Percentiles rank a stretch among this genome's conserved stretches.
Conservation (phyloP, 306 rosid genomes). For the Psophocarpus tetragonolobus region DNA sequence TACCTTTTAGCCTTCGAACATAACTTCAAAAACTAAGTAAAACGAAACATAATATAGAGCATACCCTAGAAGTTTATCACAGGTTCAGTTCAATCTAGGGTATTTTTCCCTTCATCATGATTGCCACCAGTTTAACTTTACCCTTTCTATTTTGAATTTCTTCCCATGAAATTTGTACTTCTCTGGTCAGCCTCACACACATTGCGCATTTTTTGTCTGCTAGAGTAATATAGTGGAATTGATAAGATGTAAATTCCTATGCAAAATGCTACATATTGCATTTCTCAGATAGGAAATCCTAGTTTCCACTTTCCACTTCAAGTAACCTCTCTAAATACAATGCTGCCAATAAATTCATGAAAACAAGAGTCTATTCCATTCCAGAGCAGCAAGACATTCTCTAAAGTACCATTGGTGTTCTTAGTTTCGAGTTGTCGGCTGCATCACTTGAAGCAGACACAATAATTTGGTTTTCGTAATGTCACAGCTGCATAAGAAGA, state of each 20-base stretch:
- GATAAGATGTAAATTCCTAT: background rate
- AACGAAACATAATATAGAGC: background rate
- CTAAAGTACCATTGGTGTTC: background rate
- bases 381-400: background rate
- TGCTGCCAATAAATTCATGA: background rate
- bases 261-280: background rate
- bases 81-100: conserved; percentile 4
- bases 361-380: background rate
- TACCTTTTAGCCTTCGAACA: background rate
- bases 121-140: background rate
- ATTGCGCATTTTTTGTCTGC: background rate
- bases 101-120: conserved; percentile 15
- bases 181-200: background rate
- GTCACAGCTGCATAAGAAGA: conserved; percentile 1
- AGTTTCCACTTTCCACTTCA: conserved; percentile 21
- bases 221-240: background rate
- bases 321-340: background rate
- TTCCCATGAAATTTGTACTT: background rate
- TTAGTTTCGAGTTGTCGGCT: background rate
- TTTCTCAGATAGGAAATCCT: background rate
- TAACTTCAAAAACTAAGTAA: background rate
- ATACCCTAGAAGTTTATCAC: background rate
- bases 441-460: background rate
- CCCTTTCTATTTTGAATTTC: conserved; percentile 22
- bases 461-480: background rate